Conservation (phyloP, 805 yeast genomes). For the Kockiozyma suomiensis region DNA sequence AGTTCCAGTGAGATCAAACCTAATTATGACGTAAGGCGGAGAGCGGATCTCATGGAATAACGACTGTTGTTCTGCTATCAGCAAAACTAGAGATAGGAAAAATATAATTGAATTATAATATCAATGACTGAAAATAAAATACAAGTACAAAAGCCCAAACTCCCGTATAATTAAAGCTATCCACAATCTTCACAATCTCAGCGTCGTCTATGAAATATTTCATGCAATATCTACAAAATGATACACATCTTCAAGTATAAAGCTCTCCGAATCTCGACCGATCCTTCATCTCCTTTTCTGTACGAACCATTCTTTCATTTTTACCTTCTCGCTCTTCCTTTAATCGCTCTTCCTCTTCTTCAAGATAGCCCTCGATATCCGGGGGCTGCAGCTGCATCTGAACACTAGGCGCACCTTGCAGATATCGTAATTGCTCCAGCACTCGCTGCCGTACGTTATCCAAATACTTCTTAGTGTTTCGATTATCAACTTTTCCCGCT, state of each 20-base stretch:
- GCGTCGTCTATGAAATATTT: neutral
- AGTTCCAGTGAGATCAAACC: no score
- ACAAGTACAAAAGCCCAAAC: neutral
- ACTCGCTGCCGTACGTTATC: constrained; percentile 76
- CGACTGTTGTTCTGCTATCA: neutral
- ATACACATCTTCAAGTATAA: constrained; percentile 2
- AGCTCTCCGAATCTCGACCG: constrained; percentile 35
- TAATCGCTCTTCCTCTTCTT: constrained; percentile 45
- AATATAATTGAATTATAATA: no score
- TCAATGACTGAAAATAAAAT: neutral
- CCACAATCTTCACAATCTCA: no score
- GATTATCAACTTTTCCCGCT: constrained; percentile 81
- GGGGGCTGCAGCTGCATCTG: constrained; percentile 92
- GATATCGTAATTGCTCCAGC: constrained; percentile 74
- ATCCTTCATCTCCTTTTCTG: constrained; percentile 32
- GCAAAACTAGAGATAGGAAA: neutral
- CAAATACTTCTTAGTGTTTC: constrained; percentile 77
- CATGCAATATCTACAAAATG: neutral
- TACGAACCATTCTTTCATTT: constrained; percentile 20
- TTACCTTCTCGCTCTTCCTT: constrained; percentile 40
- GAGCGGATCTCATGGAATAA: neutral
- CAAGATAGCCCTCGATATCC: constrained; percentile 46
- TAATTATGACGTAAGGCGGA: neutral
- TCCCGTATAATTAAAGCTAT: neutral
- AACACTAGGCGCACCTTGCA: constrained; percentile 93